A percentile compares a stretch with the other conserved stretches of the same genome.
phyloP scores from a whole-genome alignment of 805 yeast species.

The Ogataea trehaloabstinens region DNA sequence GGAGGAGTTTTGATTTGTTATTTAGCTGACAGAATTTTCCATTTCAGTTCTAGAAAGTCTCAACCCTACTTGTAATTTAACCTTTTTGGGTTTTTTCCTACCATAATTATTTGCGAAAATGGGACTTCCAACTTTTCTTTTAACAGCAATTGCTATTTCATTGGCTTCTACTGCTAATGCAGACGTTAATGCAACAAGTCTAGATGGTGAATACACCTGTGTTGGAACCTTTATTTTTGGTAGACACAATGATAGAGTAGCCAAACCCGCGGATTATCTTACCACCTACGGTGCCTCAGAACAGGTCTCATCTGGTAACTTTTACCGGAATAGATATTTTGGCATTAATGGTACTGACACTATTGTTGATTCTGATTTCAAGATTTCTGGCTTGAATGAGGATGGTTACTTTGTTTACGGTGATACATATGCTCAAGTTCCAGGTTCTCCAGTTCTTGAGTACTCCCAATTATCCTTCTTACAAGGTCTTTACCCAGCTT shows the following conservation, averaged over 20 bases:
- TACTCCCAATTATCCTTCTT: constrained; percentile 43
- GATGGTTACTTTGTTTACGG: constrained; percentile 37
- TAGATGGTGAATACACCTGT: constrained; percentile 25
- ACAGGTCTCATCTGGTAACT: constrained; percentile 39
- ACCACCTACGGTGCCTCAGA: constrained; percentile 42
- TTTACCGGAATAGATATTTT: constrained; percentile 42
- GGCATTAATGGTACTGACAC: constrained; percentile 29
- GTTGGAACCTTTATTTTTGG: constrained; percentile 47
- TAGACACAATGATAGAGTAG: constrained; percentile 48
- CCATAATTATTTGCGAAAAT: too few relatives aligned
- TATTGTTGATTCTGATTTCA: constrained; percentile 26
- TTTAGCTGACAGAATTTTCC: too few relatives aligned
- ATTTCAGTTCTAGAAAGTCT: too few relatives aligned
- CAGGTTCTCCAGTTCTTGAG: constrained; percentile 37
- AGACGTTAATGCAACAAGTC: constrained; percentile 20
- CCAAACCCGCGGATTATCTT: constrained; percentile 42
- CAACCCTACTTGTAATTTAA: too few relatives aligned
- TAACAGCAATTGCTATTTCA: too few relatives aligned
- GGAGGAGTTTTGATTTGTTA: too few relatives aligned
- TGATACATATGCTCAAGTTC: constrained; percentile 37
- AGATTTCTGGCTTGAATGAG: constrained; percentile 31
- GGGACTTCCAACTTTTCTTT: too few relatives aligned
- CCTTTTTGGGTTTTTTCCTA: too few relatives aligned
- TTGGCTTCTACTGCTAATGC: too few relatives aligned
- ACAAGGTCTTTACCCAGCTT: constrained; percentile 49